Conservation (phyloP, 345 rosid species). For the Syzygium aromaticum region DNA sequence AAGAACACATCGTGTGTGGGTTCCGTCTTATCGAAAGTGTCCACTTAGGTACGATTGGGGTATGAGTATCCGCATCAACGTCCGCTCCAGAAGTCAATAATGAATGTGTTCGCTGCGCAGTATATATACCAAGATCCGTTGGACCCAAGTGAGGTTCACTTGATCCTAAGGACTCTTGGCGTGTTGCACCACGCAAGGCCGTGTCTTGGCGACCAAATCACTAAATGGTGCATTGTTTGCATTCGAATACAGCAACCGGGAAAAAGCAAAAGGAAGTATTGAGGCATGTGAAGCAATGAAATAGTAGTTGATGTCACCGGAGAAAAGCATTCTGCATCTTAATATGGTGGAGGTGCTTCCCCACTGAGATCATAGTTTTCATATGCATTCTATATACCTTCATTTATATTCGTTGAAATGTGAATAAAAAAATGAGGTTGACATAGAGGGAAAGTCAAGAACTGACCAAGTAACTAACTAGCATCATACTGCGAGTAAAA, state of each 20-base stretch:
- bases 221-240: not conserved
- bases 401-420: not conserved
- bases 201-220: not conserved
- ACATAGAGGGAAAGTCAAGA: not conserved
- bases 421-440: not conserved
- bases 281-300: not conserved
- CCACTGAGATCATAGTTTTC: not conserved
- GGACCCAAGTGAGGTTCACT: not conserved
- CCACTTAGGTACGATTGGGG: not conserved
- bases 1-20: not conserved
- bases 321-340: not conserved
- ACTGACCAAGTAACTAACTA: not conserved
- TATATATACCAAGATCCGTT: not conserved
- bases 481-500: not conserved
- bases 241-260: not conserved
- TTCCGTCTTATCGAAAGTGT: not conserved
- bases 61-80: not conserved
- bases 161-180: not conserved
- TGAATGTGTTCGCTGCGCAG: not conserved
- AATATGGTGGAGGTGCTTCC: not conserved
- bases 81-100: not conserved
- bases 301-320: not conserved
- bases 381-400: not conserved
- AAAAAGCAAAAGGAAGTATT: not conserved
- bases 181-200: not conserved